Evolutionary conservation across 2,329 filamentous ascomycete species (phyloP), one percentile per base, ranked within the genome.

Genomic region (Ophiosphaerella narmari): DNA sequence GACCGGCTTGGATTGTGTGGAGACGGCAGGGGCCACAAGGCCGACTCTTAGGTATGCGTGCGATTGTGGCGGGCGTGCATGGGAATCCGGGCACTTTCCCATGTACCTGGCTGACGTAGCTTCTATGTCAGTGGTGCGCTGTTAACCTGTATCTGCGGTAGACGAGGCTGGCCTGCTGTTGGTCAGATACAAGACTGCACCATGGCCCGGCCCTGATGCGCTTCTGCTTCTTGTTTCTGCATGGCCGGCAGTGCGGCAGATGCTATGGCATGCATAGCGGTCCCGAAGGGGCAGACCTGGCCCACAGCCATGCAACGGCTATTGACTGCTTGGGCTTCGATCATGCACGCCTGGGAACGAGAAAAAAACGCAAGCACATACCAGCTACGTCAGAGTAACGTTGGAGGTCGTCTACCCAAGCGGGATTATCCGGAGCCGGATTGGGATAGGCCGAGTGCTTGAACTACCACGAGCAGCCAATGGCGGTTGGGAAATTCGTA

Each of bases 81-180:
- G 64, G 54, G 49, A 55, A 49, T 54, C 45, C 29, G 34, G 7
- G 39, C 48, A 52, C 49, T 63, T 62, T 54, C 50, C 65, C 57
- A 60, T 60, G 29, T 29, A 12, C 23, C 18, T 43, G 37, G 39
- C 14, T 40, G 63, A 63, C 62, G 55, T 54, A 52, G 41, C 26
- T 47, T 38, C 49, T 37, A 37, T 51, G 55, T 56, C 42, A 29
- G 26, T 29, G 4, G 18, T 39, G 38, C 23, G 38, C 38, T 14
- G 16, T 18, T 18, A 18, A 18, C 16, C 2, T 2, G 16, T 18
- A 24, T 39, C 24, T 21, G 24, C 13, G 21, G 24, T 14, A 42
- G 3, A 21, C n/a, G 24, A 43, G 31, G 5, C 31, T 33, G 33
- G 18, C 18, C 18, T 40, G 39, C 39, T 31, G 35, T 38, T 14